Evolutionary conservation across 164 flowering plant genomes (phyloP).

Genomic region (Warburgia ugandensis): DNA sequence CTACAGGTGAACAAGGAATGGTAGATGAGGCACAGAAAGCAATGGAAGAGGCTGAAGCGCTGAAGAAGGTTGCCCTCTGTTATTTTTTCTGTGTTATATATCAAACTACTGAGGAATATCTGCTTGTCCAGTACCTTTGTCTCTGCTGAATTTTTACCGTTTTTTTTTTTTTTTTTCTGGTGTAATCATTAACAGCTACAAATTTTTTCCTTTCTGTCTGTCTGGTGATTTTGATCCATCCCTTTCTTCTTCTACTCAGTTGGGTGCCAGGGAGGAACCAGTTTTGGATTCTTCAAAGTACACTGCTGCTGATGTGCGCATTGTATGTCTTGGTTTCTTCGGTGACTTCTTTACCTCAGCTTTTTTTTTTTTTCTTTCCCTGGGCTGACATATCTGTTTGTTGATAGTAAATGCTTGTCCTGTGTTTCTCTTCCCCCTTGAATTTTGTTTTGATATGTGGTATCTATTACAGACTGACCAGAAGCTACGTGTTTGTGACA

Average conservation of each 20-base stretch:
- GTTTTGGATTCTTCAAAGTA: conserved; percentile 70
- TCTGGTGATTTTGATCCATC: neutral
- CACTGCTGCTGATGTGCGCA: conserved; percentile 95
- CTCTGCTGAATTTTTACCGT: neutral
- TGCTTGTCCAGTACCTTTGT: neutral
- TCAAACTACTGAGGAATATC: neutral
- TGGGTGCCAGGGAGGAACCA: conserved; percentile 80
- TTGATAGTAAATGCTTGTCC: neutral
- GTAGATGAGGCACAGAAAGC: conserved; percentile 97
- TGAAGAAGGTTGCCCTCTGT: conserved; percentile 60
- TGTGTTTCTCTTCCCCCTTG: neutral
- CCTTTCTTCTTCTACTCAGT: conserved; percentile 32
- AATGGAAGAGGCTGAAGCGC: conserved; percentile 95
- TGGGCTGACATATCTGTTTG: neutral
- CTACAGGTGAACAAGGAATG: conserved; percentile 93
- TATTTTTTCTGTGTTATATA: neutral
- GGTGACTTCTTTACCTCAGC: neutral
- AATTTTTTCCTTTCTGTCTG: neutral
- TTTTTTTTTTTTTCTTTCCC: neutral
- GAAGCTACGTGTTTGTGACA: conserved; percentile 97
- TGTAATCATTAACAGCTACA: neutral
- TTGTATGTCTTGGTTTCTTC: conserved; percentile 46
- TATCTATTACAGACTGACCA: conserved; percentile 81
- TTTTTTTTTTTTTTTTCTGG: neutral
- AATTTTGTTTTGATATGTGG: neutral